Percentiles rank a stretch among this genome's conserved stretches.
Evolutionary conservation across 2,329 filamentous ascomycete genomes (phyloP).

Genomic region (Xylariales sp.): DNA sequence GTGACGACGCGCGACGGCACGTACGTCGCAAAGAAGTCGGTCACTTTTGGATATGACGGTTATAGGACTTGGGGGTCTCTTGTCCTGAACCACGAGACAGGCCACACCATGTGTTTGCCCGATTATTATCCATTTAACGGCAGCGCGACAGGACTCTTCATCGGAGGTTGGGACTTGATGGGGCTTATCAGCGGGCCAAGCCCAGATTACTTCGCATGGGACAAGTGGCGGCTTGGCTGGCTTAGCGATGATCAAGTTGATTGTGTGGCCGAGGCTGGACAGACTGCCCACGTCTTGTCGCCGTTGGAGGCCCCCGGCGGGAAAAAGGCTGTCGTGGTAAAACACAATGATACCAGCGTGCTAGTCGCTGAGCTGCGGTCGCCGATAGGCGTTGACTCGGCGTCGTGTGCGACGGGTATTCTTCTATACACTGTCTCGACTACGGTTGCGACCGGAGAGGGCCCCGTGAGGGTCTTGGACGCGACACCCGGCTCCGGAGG

Average conservation of each 20-base stretch:
- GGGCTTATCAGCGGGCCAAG: slow-evolving; percentile 50
- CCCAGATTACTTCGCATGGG: slow-evolving; percentile 54
- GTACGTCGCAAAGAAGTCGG: slow-evolving; percentile 48
- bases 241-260: slow-evolving; percentile 50
- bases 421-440: slow-evolving; percentile 53
- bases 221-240: slow-evolving; percentile 56
- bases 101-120: slow-evolving; percentile 54
- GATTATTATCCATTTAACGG: slow-evolving; percentile 52
- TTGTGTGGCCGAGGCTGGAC: slow-evolving; percentile 46
- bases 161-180: slow-evolving; percentile 55
- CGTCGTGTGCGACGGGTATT: slow-evolving; percentile 50
- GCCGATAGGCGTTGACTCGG: slow-evolving; percentile 42
- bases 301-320: slow-evolving; percentile 42
- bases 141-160: slow-evolving; percentile 46
- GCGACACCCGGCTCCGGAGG: slow-evolving; percentile 47
- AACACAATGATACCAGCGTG: slow-evolving; percentile 40
- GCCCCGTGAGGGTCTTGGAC: slow-evolving; percentile 51
- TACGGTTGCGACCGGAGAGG: slow-evolving; percentile 44
- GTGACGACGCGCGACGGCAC: slow-evolving; percentile 43
- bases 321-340: slow-evolving; percentile 48
- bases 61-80: slow-evolving; percentile 50
- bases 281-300: slow-evolving; percentile 46
- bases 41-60: slow-evolving; percentile 51
- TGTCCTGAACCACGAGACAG: slow-evolving; percentile 54
- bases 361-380: slow-evolving; percentile 52